These are phyloP conservation scores for Solanum paucissectum DNA, from an alignment of 257 asterid genomes.

Conservation along the genomic window DNA sequence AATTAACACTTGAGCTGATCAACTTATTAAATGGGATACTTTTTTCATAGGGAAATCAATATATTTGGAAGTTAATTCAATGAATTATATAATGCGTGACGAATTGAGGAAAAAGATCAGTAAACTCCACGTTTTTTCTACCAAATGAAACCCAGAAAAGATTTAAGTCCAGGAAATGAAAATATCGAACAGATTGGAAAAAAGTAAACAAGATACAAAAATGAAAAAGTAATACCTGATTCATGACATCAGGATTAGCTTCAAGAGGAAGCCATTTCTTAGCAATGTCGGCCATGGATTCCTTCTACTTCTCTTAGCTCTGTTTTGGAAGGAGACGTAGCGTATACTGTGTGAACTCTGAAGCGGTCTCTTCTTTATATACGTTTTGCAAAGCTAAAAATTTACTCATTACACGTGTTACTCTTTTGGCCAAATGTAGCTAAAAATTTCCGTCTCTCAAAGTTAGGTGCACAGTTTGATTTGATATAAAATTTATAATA, in stretches of 20 bases:
- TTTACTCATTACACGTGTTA: neutral
- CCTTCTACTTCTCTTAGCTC: neutral
- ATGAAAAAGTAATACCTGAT: constrained; percentile 45
- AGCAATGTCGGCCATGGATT: constrained; percentile 43
- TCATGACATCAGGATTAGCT: constrained; percentile 94
- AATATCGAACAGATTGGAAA: neutral
- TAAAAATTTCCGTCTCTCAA: too few species aligned
- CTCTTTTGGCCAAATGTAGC: neutral
- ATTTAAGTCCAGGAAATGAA: neutral
- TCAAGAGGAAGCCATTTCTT: constrained; percentile 98
- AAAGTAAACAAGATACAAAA: neutral
- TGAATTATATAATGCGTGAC: neutral
- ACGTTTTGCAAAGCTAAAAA: neutral
- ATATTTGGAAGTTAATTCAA: neutral
- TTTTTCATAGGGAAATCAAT: neutral
- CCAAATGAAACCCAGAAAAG: neutral
- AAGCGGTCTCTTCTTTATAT: neutral
- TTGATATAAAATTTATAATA: neutral
- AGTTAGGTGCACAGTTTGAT: neutral
- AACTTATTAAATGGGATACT: neutral
- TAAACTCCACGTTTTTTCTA: neutral
- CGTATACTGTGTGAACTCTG: neutral
- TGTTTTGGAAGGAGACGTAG: neutral
- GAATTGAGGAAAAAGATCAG: neutral
- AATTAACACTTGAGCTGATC: neutral